phyloP scores from a whole-genome alignment of 495 filamentous ascomycete species.

The Aspergillus asperescens region DNA sequence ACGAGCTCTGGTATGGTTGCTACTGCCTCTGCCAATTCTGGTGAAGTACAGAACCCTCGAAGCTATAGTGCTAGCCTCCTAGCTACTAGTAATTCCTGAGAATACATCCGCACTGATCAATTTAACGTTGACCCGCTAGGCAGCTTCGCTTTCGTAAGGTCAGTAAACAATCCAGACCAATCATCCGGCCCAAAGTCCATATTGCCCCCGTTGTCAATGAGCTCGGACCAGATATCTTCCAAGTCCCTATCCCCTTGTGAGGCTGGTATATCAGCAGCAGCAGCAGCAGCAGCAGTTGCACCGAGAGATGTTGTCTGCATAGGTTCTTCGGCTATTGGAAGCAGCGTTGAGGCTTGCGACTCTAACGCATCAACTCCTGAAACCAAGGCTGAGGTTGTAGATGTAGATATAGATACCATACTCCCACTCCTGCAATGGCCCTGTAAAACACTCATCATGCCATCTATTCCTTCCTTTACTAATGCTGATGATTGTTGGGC shows the following conservation, averaged over 20 bases:
- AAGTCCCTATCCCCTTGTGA: slow-evolving; percentile 8
- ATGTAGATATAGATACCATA: too few relatives aligned
- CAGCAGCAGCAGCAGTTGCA: neutral
- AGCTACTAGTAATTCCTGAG: too few relatives aligned
- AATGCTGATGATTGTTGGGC: slow-evolving; percentile 31
- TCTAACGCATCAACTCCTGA: too few relatives aligned
- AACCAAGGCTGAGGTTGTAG: too few relatives aligned
- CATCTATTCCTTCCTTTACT: slow-evolving; percentile 31
- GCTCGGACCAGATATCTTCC: slow-evolving; percentile 36
- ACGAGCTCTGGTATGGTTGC: too few relatives aligned
- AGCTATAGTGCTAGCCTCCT: too few relatives aligned
- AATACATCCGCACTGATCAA: too few relatives aligned
- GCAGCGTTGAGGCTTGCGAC: too few relatives aligned
- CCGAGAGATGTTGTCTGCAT: too few relatives aligned
- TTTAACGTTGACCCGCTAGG: too few relatives aligned
- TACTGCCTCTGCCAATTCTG: too few relatives aligned
- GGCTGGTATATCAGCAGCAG: neutral
- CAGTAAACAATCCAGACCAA: slow-evolving; percentile 33
- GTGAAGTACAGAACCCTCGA: too few relatives aligned
- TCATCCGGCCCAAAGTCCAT: slow-evolving; percentile 23
- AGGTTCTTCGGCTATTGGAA: neutral
- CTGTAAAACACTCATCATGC: slow-evolving; percentile 34
- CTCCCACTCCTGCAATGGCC: slow-evolving; percentile 30
- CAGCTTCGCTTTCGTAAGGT: slow-evolving; percentile 23
- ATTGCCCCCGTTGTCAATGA: slow-evolving; percentile 28